Conservation (phyloP, 2,329 filamentous ascomycete genomes). For the Diplocarpon mali region DNA sequence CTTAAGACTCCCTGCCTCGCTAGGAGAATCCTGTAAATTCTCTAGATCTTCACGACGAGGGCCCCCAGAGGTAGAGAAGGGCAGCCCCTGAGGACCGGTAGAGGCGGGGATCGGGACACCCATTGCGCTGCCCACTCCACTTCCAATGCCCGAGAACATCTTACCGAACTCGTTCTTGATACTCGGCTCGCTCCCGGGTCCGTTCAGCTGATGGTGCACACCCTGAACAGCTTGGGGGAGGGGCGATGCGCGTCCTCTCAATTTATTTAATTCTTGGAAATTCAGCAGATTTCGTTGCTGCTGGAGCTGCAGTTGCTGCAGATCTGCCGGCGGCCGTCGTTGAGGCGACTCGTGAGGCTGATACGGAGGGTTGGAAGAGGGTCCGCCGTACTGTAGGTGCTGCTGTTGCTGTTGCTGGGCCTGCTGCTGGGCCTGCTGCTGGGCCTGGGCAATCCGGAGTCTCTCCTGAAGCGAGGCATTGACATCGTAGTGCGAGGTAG, state of each 20-base stretch:
- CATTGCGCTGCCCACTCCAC: conserved; percentile 44
- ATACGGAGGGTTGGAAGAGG: conserved; percentile 32
- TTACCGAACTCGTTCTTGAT: conserved; percentile 93
- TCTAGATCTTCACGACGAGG: conserved; percentile 41
- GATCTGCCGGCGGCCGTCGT: conserved; percentile 35
- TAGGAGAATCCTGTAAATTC: conserved; percentile 35
- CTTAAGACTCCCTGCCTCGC: conserved; percentile 29
- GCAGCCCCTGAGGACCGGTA: conserved; percentile 40
- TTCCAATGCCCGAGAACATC: conserved; percentile 89
- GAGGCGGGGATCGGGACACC: conserved; percentile 36
- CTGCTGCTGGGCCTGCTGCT: conserved; percentile 29
- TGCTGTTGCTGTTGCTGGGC: conserved; percentile 28
- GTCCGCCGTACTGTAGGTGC: conserved; percentile 26
- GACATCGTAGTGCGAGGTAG: conserved; percentile 26
- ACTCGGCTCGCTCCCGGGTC: conserved; percentile 69
- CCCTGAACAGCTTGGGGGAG: conserved; percentile 90
- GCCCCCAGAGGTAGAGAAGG: conserved; percentile 36
- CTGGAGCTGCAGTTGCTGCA: conserved; percentile 42
- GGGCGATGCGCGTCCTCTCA: conserved; percentile 71
- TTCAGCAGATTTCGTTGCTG: conserved; percentile 59
- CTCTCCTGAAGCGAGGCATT: conserved; percentile 15
- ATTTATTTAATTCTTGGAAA: conserved; percentile 60
- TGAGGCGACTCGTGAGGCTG: conserved; percentile 36
- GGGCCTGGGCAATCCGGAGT: conserved; percentile 27
- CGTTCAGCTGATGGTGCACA: conserved; percentile 69